These are phyloP conservation scores for Phytophthora quininea DNA, from an alignment of 352 stramenopile species.

Conservation along the genomic window DNA sequence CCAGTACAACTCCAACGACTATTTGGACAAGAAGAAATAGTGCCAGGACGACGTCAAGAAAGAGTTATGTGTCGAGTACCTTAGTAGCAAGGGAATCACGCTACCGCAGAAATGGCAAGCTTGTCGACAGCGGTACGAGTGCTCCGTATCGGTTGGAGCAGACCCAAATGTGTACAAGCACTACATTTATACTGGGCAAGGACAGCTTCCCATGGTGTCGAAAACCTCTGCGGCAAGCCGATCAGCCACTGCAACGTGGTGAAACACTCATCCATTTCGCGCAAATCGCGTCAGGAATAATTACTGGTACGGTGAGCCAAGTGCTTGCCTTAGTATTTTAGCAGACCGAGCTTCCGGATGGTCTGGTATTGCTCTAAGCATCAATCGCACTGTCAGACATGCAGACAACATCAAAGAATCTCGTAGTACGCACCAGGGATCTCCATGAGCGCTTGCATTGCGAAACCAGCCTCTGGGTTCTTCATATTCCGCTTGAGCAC, in stretches of 20 bases:
- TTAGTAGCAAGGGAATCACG: background rate
- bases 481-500: constrained; percentile 66
- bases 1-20: too few relatives aligned
- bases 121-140: background rate
- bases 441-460: constrained; percentile 79
- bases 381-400: constrained; percentile 20
- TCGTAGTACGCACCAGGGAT: constrained; percentile 59
- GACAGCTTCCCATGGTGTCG: too few relatives aligned
- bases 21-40: too few relatives aligned
- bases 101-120: background rate
- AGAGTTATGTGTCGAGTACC: too few relatives aligned
- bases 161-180: background rate
- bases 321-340: constrained; percentile 22
- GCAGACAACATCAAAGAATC: background rate
- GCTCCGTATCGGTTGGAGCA: background rate
- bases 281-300: too few relatives aligned
- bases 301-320: too few relatives aligned
- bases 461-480: constrained; percentile 73
- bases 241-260: too few relatives aligned
- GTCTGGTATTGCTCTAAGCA: constrained; percentile 64
- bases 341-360: constrained; percentile 51
- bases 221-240: too few relatives aligned
- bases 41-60: too few relatives aligned
- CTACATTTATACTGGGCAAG: background rate
- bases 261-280: too few relatives aligned